phyloP scores from a whole-genome alignment of 2,329 filamentous ascomycete genomes.

The Apiospora saccharicola region DNA sequence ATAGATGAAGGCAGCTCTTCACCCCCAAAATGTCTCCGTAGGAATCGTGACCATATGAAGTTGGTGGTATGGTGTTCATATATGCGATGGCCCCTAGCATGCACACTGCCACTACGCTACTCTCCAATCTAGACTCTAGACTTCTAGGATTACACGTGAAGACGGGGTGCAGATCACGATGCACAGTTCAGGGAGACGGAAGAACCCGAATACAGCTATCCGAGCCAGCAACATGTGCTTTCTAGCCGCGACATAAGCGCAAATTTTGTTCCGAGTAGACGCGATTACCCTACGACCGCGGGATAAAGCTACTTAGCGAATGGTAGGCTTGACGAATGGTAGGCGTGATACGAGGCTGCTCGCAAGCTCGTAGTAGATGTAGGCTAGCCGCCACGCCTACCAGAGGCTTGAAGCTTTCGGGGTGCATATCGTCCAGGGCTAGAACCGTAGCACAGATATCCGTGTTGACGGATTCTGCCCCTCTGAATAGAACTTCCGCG shows the following conservation, averaged over 20 bases:
- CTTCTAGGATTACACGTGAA: not conserved
- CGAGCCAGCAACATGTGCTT: not conserved
- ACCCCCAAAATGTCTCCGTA: not conserved
- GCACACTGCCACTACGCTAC: not conserved
- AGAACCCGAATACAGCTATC: not conserved
- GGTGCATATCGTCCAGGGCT: not conserved
- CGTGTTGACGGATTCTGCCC: not conserved
- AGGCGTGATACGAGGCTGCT: not conserved
- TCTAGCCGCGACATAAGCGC: not conserved
- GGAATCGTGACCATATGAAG: not conserved
- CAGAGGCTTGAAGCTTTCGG: not conserved
- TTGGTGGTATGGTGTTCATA: not conserved
- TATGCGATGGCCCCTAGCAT: not conserved
- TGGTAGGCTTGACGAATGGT: not conserved
- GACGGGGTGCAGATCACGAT: not conserved
- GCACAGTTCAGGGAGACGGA: not conserved
- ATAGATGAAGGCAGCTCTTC: not conserved
- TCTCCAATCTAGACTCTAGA: not conserved
- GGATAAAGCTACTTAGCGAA: not conserved
- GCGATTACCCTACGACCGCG: not conserved
- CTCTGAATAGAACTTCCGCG: not conserved
- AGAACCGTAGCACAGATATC: not conserved
- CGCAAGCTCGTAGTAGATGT: constrained; percentile 1
- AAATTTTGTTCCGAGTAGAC: not conserved
- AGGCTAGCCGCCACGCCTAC: not conserved